These are phyloP conservation scores for Hygrophila difformis DNA, from an alignment of 257 asterid genomes.

Conservation along the genomic window DNA sequence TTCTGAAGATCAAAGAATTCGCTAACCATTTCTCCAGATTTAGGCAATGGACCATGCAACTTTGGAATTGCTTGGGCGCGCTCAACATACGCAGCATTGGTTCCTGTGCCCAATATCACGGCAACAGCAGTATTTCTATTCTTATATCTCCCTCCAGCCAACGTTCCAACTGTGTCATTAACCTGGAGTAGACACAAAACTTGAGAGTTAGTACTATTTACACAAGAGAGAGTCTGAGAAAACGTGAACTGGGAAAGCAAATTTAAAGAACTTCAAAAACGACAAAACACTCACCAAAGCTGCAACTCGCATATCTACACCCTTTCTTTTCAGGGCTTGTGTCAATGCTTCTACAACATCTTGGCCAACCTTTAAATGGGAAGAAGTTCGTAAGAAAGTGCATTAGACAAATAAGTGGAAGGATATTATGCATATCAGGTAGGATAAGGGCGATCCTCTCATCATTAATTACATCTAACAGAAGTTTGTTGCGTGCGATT, in stretches of 20 bases:
- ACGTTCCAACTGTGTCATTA: conserved; percentile 84
- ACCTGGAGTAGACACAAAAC: conserved; percentile 38
- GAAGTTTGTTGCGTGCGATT: not conserved
- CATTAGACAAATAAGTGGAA: no score
- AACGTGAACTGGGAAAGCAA: not conserved
- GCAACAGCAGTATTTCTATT: conserved; percentile 59
- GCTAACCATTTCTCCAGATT: conserved; percentile 84
- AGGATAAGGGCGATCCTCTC: no score
- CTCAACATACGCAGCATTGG: conserved; percentile 86
- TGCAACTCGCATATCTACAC: conserved; percentile 62
- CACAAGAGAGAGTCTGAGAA: no score
- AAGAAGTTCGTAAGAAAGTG: not conserved
- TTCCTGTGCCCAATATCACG: conserved; percentile 87
- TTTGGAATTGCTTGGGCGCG: conserved; percentile 91
- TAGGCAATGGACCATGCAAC: conserved; percentile 85
- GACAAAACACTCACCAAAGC: conserved; percentile 52
- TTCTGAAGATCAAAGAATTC: not conserved
- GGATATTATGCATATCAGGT: no score
- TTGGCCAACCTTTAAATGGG: conserved; percentile 55
- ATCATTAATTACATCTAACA: no score
- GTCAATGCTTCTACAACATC: conserved; percentile 70
- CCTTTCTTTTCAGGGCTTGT: conserved; percentile 65
- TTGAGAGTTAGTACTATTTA: conserved; percentile 2
- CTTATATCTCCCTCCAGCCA: conserved; percentile 77
- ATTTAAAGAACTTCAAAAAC: not conserved